These are phyloP conservation scores for Ophiostoma triangulosporum DNA, from an alignment of 2,329 filamentous ascomycete species.

Conservation along the genomic window DNA sequence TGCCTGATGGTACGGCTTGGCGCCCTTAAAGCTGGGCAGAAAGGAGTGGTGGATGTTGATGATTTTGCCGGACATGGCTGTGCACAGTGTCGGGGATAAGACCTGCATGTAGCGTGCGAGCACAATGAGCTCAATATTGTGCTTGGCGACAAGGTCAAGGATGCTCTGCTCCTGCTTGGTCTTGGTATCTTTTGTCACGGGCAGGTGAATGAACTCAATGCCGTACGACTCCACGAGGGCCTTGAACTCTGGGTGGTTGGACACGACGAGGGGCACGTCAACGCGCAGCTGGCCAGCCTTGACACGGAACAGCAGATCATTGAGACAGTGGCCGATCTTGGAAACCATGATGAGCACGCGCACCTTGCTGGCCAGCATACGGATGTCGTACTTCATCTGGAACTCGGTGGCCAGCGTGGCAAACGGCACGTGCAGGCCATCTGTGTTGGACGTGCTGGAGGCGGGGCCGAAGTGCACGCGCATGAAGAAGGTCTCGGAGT, in stretches of 20 bases:
- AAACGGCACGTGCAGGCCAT: constrained; percentile 42
- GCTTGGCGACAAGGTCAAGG: constrained; percentile 52
- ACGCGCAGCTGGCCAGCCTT: constrained; percentile 53
- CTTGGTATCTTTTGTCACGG: constrained; percentile 69
- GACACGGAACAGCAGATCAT: constrained; percentile 61
- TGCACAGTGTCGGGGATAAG: constrained; percentile 58
- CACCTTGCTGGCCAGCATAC: constrained; percentile 54
- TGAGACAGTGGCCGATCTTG: constrained; percentile 66
- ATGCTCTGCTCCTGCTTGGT: constrained; percentile 57
- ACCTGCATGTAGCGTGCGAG: constrained; percentile 84
- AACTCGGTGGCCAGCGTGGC: constrained; percentile 47
- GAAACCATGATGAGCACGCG: constrained; percentile 79
- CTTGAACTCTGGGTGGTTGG: constrained; percentile 65
- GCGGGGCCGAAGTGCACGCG: constrained; percentile 65
- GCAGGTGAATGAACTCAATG: constrained; percentile 68
- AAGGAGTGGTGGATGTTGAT: constrained; percentile 91
- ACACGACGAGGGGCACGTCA: constrained; percentile 65
- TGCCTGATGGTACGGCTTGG: constrained; percentile 78
- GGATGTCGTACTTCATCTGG: constrained; percentile 57
- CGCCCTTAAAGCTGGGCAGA: constrained; percentile 76
- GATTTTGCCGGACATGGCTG: constrained; percentile 70
- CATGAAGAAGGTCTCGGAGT: constrained; percentile 73
- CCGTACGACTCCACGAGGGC: constrained; percentile 58
- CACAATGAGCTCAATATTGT: constrained; percentile 66
- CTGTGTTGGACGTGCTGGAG: constrained; percentile 33